phyloP scores from a whole-genome alignment of 257 asterid genomes.

The Nyctanthes arbortristis region DNA sequence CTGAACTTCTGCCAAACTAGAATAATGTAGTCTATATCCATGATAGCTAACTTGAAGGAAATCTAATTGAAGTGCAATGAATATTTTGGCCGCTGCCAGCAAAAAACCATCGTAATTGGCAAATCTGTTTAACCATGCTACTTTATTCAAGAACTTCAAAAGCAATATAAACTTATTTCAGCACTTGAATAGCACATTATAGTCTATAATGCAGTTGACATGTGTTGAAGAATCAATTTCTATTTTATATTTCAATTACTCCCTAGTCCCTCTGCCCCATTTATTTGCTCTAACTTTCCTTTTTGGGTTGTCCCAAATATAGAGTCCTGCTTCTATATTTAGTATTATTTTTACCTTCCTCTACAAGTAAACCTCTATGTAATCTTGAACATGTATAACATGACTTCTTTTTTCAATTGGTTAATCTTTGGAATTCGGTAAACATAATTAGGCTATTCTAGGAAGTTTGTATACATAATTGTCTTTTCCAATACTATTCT shows the following conservation, averaged over 20 bases:
- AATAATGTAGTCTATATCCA: not conserved
- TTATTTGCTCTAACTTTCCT: no score
- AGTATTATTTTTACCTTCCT: no score
- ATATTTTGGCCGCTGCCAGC: not conserved
- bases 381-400: no score
- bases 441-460: no score
- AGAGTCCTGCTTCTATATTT: no score
- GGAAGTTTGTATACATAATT: no score
- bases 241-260: not conserved
- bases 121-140: not conserved
- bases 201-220: not conserved
- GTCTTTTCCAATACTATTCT: no score
- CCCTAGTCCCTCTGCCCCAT: no score
- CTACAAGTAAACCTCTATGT: no score
- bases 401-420: no score
- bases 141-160: not conserved
- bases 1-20: not conserved
- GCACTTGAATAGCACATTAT: not conserved
- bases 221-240: not conserved
- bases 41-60: not conserved
- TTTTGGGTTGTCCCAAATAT: no score
- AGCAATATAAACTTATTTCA: not conserved
- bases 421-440: no score
- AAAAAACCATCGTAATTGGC: not conserved
- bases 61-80: not conserved